A percentile compares a stretch with the other conserved stretches of the same genome.
Conservation (phyloP, 2,329 filamentous ascomycete species). For the Exophiala aquamarina region DNA sequence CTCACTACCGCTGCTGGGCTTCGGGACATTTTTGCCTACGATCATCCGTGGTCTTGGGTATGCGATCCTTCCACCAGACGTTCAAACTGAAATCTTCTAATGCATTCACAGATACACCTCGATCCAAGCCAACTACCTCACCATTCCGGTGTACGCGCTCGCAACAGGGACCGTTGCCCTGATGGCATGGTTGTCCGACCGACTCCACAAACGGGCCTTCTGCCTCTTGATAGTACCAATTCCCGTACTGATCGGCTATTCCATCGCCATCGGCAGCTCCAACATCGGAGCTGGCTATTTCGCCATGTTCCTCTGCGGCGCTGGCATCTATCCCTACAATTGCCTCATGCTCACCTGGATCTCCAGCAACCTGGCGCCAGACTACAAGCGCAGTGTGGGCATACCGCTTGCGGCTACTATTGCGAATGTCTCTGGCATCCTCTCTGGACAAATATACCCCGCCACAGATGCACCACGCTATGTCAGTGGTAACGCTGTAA, state of each 20-base stretch:
- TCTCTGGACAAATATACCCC: conserved; percentile 35
- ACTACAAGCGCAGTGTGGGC: conserved; percentile 35
- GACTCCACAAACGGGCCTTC: conserved; percentile 31
- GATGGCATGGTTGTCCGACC: conserved; percentile 32
- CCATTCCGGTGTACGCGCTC: conserved; percentile 54
- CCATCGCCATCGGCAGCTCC: conserved; percentile 33
- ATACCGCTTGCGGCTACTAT: conserved; percentile 34
- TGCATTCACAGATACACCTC: conserved; percentile 5
- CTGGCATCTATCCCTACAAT: conserved; percentile 30
- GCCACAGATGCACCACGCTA: conserved; percentile 33
- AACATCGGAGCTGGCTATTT: conserved; percentile 33
- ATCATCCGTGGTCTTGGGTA: conserved; percentile 22
- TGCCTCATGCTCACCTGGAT: conserved; percentile 33
- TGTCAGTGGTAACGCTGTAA: conserved; percentile 27
- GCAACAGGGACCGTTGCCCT: conserved; percentile 31
- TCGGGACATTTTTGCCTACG: conserved; percentile 10
- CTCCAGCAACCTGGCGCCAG: conserved; percentile 35
- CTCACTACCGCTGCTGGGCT: conserved; percentile 6
- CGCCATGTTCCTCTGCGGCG: conserved; percentile 33
- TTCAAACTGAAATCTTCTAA: background rate
- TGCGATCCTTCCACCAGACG: background rate
- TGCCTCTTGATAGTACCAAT: conserved; percentile 32
- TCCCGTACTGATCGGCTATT: conserved; percentile 35
- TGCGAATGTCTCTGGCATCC: conserved; percentile 30
- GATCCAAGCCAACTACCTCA: conserved; percentile 46